Conservation (phyloP, 352 stramenopile species). For the Phytophthora constricta region DNA sequence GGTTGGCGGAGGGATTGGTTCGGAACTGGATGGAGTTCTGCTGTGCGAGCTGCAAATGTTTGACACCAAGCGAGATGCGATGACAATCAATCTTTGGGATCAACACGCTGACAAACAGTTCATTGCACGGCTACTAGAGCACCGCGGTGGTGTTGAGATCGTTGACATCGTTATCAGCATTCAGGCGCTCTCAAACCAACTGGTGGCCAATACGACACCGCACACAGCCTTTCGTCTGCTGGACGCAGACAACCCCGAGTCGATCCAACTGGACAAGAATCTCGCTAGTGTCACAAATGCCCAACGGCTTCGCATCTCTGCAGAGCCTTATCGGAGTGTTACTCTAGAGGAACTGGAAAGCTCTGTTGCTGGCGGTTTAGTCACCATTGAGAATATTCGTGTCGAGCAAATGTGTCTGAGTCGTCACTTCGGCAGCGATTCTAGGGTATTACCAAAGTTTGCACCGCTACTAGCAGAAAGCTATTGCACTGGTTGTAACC, state of each 20-base stretch:
- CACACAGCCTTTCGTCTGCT: slow-evolving; percentile 53
- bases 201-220: slow-evolving; percentile 67
- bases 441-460: slow-evolving; percentile 38
- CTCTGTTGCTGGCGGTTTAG: slow-evolving; percentile 21
- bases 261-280: slow-evolving; percentile 33
- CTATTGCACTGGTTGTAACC: slow-evolving; percentile 54
- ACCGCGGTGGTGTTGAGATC: slow-evolving; percentile 48
- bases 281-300: slow-evolving; percentile 3
- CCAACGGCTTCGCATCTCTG: not conserved
- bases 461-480: slow-evolving; percentile 46
- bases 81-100: slow-evolving; percentile 71
- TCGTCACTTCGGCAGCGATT: slow-evolving; percentile 33
- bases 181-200: slow-evolving; percentile 48
- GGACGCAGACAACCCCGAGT: slow-evolving; percentile 29
- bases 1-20: slow-evolving; percentile 10
- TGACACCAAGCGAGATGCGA: slow-evolving; percentile 43
- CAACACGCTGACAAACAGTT: slow-evolving; percentile 64
- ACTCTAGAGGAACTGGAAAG: slow-evolving; percentile 46
- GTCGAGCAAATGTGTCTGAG: slow-evolving; percentile 54
- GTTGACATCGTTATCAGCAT: slow-evolving; percentile 52
- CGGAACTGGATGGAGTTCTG: slow-evolving; percentile 49
- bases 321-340: not conserved
- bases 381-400: slow-evolving; percentile 48
- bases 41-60: slow-evolving; percentile 59
- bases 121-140: slow-evolving; percentile 42